Evolutionary conservation across 139 green algal genomes (phyloP), one percentile per base, ranked within the genome.

Genomic region (Desmodesmus armatus): DNA sequence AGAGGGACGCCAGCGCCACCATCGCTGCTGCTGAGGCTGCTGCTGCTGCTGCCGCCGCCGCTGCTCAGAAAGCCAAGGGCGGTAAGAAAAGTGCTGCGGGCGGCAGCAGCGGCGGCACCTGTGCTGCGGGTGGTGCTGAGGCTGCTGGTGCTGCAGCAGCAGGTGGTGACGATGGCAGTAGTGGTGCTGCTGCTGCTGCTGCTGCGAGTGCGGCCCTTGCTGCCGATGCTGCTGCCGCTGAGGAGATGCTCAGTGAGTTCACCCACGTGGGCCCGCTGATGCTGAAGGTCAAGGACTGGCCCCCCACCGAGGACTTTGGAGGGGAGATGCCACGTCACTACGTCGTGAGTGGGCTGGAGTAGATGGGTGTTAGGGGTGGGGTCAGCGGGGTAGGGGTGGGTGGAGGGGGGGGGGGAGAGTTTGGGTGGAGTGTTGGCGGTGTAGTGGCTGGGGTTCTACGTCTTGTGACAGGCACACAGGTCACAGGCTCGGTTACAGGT

Each of bases 241-340:
- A 7, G 13, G 70, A n/a, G n/a, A n/a, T n/a, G n/a, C n/a, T n/a
- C n/a, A n/a, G n/a, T n/a, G n/a, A n/a, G n/a, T n/a, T n/a, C n/a
- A n/a, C n/a, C n/a, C 5, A 25, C 23, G 6, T 60, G 74, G 49
- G 74, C 75, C 70, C 19, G 35, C 75, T 60, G 60, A 95, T 98
- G 91, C 82, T 96, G 60, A 98, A 98, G 90, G 92, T 98, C 31
- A 98, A 98, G 89, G 95, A 98, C 90, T 98, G 90, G 87, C 95
- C 95, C 0, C 92, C 94, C 0, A 49, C 87, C 0, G 83, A 71
- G 1, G 63, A 86, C 71, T 96, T 95, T 83, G 60, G n/a, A 0
- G 33, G 83, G 2, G 60, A 88, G 7, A 82, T 96, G 78, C 83
- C 72, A 11, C 58, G 89, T 3, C 79, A 85, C 79, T 75, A 70